phyloP scores from a whole-genome alignment of 2,329 filamentous ascomycete genomes.

The Exophiala sp. region DNA sequence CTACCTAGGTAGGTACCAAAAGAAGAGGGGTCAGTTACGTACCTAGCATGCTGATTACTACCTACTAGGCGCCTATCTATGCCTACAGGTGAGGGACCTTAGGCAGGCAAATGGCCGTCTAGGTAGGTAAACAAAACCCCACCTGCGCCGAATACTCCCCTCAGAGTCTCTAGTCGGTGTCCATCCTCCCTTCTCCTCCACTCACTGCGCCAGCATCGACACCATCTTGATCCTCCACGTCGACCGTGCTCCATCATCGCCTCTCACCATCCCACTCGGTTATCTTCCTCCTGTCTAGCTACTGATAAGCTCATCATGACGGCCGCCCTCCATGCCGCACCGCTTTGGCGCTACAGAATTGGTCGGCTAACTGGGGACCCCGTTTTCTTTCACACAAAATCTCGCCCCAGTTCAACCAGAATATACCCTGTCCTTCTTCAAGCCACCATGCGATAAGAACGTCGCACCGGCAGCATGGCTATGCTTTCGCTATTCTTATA shows the following conservation, averaged over 20 bases:
- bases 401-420: background rate
- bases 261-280: slow-evolving; percentile 1
- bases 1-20: no score
- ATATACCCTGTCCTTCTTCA: no score
- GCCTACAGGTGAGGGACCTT: no score
- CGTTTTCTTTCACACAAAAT: background rate
- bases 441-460: slow-evolving; percentile 8
- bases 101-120: no score
- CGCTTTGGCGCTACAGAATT: slow-evolving; percentile 8
- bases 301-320: slow-evolving; percentile 12
- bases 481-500: slow-evolving; percentile 3
- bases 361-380: background rate
- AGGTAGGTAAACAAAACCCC: no score
- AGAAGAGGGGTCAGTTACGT: no score
- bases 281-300: background rate
- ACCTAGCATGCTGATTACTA: no score
- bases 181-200: no score
- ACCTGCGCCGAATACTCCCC: no score
- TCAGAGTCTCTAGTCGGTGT: no score
- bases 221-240: background rate
- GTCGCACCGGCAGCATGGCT: slow-evolving; percentile 5
- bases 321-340: background rate
- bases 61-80: no score
- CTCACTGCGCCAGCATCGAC: no score
- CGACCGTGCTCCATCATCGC: background rate